Base-by-base conservation (phyloP, 2,329 filamentous ascomycete species). In the Didymella pinodella region DNA sequence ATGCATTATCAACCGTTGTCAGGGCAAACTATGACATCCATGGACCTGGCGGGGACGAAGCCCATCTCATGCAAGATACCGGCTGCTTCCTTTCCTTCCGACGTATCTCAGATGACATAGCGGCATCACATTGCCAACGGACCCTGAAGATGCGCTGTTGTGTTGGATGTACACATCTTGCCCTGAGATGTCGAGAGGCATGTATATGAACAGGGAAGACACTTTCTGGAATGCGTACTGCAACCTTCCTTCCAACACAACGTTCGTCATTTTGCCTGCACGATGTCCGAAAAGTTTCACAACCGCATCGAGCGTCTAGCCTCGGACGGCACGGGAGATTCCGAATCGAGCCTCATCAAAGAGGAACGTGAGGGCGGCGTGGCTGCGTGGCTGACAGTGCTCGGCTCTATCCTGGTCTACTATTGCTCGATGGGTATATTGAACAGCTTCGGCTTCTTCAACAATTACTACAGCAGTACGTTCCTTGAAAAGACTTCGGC, bases 401-500 rank as follows among this genome's bases (percentile, higher is more conserved):
- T 68, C 2, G 77, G 77, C n/a, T 74, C 72, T 5, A 72, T 71
- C 22, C 70, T 76, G 11, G 69, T 75, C 28, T 71, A 78, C 48
- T 80, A 79, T 65, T 73, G 72, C 50, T 75, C 75, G 28, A 76
- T 76, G 44, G 78, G 78, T 10, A 75, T 79, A 62, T 69, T 80
- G 61, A 79, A 77, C 47, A 75, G 74, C 54, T 78, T 81, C 48
- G 79, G 79, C 10, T 77, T 81, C 18, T 82, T 81, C 51, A 77
- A 82, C 59, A 69, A 77, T 18, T 82, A 79, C 67, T 82, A 82
- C 62, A 64, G 74, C 29, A 62, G 57, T 3, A 67, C 77, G 18
- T 76, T 77, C 26, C 71, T 82, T 0, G 22, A 22, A 1, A 34
- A 66, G 0, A 71, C 76, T 2, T 64, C 75, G 0, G 57, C 75